Conservation (phyloP, 108 stramenopile genomes). For the Pseudonitzschia delicatissima region DNA sequence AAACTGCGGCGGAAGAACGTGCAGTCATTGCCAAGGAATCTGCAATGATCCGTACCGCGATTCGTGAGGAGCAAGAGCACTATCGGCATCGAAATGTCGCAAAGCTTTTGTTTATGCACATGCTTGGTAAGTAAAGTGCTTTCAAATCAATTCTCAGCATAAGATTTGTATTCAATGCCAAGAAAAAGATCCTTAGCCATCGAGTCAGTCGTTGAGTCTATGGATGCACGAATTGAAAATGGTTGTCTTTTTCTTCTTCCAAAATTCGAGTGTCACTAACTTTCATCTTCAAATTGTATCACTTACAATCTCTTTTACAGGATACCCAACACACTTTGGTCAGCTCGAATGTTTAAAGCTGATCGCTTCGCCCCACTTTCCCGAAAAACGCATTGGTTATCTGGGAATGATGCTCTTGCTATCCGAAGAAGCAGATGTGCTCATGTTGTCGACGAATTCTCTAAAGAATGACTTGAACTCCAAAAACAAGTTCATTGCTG, state of each 20-base stretch:
- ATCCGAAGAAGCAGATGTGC: constrained; percentile 96
- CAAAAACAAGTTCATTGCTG: constrained; percentile 86
- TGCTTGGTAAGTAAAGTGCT: constrained; percentile 81
- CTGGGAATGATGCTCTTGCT: constrained; percentile 96
- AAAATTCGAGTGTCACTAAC: not conserved
- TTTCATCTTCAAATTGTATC: too few relatives aligned
- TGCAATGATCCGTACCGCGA: constrained; percentile 98
- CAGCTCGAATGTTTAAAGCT: constrained; percentile 99
- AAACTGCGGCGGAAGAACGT: constrained; percentile 99
- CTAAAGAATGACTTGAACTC: constrained; percentile 90
- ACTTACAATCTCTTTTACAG: constrained; percentile 32
- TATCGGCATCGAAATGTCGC: constrained; percentile 98
- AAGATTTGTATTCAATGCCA: not conserved
- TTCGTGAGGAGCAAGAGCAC: constrained; percentile 96
- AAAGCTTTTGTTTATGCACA: constrained; percentile 99
- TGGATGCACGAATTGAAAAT: not conserved
- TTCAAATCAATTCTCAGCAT: not conserved
- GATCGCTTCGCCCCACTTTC: constrained; percentile 95
- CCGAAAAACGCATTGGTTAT: constrained; percentile 98
- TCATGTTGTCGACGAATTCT: constrained; percentile 96
- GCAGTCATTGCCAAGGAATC: constrained; percentile 98
- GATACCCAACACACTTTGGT: constrained; percentile 99
- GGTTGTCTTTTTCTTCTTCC: not conserved
- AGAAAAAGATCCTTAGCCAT: too few relatives aligned
- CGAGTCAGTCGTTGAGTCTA: too few relatives aligned